These are phyloP conservation scores for Orbilia brochopaga DNA, from an alignment of 2,329 filamentous ascomycete species.

Conservation along the genomic window DNA sequence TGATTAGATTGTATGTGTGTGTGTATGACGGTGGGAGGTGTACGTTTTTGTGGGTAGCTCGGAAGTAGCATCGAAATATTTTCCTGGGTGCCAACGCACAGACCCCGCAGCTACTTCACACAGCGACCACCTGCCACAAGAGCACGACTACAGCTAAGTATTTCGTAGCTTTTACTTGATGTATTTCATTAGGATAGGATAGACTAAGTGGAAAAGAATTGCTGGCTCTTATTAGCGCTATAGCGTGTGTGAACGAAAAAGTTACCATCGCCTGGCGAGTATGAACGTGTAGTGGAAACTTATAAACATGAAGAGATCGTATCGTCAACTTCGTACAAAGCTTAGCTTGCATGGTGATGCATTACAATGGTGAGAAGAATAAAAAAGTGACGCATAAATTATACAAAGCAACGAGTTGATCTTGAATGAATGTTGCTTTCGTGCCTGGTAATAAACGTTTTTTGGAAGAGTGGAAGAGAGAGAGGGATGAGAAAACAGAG, in stretches of 20 bases:
- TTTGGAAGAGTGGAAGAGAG: constrained; percentile 7
- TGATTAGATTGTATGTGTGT: background rate
- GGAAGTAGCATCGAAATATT: constrained; percentile 39
- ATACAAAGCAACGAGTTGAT: constrained; percentile 27
- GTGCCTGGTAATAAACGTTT: background rate
- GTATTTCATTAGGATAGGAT: constrained; percentile 29
- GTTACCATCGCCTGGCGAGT: constrained; percentile 24
- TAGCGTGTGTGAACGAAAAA: constrained; percentile 12
- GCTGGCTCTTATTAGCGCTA: constrained; percentile 31
- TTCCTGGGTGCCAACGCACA: constrained; percentile 50
- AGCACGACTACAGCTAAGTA: no score
- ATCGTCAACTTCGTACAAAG: constrained; percentile 51
- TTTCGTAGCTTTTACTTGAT: constrained; percentile 11
- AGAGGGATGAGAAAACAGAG: constrained; percentile 3
- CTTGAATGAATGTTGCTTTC: background rate
- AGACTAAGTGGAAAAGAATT: constrained; percentile 12
- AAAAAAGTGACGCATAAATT: constrained; percentile 19
- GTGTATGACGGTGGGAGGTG: constrained; percentile 17
- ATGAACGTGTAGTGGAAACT: constrained; percentile 23
- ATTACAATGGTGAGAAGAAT: constrained; percentile 15
- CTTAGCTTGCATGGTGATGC: constrained; percentile 49
- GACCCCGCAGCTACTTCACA: constrained; percentile 43
- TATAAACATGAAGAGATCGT: constrained; percentile 50
- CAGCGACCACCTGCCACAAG: background rate
- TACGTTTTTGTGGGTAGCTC: constrained; percentile 25